Evolutionary conservation across 257 asterid species (phyloP).

Genomic region (Asclepias syriaca): DNA sequence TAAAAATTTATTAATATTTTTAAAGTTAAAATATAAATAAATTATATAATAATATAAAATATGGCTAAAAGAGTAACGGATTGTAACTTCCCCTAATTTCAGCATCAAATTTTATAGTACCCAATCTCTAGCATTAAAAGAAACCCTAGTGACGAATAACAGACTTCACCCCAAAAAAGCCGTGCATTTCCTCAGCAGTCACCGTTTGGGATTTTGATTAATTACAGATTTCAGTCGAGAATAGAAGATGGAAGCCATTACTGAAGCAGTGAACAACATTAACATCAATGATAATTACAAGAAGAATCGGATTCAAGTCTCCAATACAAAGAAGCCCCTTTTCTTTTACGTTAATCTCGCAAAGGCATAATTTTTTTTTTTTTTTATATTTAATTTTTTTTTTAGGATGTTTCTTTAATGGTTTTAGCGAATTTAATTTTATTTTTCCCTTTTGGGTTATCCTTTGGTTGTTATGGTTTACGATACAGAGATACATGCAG

Average conservation of each 20-base stretch:
- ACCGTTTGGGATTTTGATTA: too few species aligned
- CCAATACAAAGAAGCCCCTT: conserved; percentile 69
- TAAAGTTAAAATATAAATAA: too few species aligned
- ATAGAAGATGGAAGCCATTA: conserved; percentile 44
- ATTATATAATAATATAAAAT: too few species aligned
- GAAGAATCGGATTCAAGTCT: conserved; percentile 82
- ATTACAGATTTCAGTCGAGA: background rate
- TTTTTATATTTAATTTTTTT: background rate
- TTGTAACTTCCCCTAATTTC: background rate
- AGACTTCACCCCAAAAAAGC: background rate
- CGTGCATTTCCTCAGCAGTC: background rate
- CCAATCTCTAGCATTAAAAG: too few species aligned
- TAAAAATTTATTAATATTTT: too few species aligned
- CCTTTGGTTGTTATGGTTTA: background rate
- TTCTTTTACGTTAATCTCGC: conserved; percentile 83
- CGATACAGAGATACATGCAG: conserved; percentile 68
- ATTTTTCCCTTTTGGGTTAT: background rate
- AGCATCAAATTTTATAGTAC: too few species aligned
- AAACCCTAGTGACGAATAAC: too few species aligned
- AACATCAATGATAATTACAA: conserved; percentile 41
- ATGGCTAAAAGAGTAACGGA: too few species aligned
- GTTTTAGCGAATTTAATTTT: background rate
- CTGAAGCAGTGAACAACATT: conserved; percentile 56
- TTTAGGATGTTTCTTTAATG: background rate
- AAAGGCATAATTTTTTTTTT: conserved; percentile 36